Conservation (phyloP, 441 rosid species). For the Populus hybrid region DNA sequence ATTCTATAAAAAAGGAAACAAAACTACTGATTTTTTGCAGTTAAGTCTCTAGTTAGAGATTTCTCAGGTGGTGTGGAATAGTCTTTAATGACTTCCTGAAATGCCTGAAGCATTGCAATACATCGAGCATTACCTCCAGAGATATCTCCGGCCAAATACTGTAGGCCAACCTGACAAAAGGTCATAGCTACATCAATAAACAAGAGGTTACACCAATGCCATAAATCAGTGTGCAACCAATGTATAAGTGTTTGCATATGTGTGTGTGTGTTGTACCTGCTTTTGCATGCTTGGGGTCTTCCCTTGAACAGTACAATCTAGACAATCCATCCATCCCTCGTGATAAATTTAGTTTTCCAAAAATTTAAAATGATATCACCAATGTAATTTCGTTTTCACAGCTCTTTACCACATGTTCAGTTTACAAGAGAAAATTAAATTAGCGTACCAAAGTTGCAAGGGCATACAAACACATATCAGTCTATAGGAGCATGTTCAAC, state of each 20-base stretch:
- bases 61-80: slow-evolving; percentile 75
- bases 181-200: slow-evolving; percentile 17
- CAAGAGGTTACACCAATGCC: not conserved
- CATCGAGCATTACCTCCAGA: slow-evolving; percentile 96
- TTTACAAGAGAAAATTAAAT: not conserved
- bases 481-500: not conserved
- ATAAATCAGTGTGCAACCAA: not conserved
- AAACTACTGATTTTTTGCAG: slow-evolving; percentile 69
- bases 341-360: slow-evolving; percentile 1
- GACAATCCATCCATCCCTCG: not conserved
- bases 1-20: slow-evolving; percentile 80
- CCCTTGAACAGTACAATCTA: not conserved
- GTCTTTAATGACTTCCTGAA: slow-evolving; percentile 71
- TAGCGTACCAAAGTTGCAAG: not conserved
- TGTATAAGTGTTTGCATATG: not conserved
- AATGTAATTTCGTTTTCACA: not conserved
- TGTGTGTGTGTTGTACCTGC: no score
- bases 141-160: slow-evolving; percentile 78
- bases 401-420: not conserved
- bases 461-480: not conserved
- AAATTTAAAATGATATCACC: not conserved
- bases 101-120: slow-evolving; percentile 91
- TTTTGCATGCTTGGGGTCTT: not conserved
- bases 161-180: slow-evolving; percentile 74
- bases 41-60: slow-evolving; percentile 72